phyloP scores from a whole-genome alignment of 805 yeast genomes.

The Ogataea philodendri region DNA sequence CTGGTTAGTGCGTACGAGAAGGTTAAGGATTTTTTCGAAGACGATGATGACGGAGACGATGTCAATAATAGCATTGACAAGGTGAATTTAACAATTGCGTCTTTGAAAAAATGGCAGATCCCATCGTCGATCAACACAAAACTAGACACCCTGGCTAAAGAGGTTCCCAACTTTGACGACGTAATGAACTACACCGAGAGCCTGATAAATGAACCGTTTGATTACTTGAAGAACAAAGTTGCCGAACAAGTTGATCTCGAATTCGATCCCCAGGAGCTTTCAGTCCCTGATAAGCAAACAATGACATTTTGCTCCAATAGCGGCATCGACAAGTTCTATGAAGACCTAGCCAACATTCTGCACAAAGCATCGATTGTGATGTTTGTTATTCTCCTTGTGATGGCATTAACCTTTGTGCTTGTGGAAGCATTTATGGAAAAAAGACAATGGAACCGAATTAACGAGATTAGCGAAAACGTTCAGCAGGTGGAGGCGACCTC shows the following conservation, averaged over 20 bases:
- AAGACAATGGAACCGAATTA: constrained; percentile 46
- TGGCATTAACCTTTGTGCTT: constrained; percentile 41
- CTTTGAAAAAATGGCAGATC: constrained; percentile 58
- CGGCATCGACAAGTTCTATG: constrained; percentile 40
- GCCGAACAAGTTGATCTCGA: constrained; percentile 18
- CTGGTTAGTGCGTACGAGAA: constrained; percentile 41
- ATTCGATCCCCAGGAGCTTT: constrained; percentile 29
- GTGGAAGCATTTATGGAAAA: constrained; percentile 47
- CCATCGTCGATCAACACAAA: constrained; percentile 62
- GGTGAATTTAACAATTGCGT: constrained; percentile 57
- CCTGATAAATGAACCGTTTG: constrained; percentile 61
- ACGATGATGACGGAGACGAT: constrained; percentile 37
- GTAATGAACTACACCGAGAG: constrained; percentile 58
- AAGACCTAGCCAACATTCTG: constrained; percentile 32
- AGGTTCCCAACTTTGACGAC: constrained; percentile 63
- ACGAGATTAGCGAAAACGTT: constrained; percentile 19
- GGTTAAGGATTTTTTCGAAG: constrained; percentile 56
- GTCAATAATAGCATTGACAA: constrained; percentile 37
- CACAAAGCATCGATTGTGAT: constrained; percentile 39
- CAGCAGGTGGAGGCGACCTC: constrained; percentile 4
- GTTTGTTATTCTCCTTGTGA: constrained; percentile 37
- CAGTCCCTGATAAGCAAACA: constrained; percentile 39
- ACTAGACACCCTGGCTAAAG: constrained; percentile 47
- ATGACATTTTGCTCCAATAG: constrained; percentile 41
- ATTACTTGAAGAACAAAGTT: constrained; percentile 41